Evolutionary conservation across 495 filamentous ascomycete species (phyloP).

Genomic region (Penicillium coprophilum): DNA sequence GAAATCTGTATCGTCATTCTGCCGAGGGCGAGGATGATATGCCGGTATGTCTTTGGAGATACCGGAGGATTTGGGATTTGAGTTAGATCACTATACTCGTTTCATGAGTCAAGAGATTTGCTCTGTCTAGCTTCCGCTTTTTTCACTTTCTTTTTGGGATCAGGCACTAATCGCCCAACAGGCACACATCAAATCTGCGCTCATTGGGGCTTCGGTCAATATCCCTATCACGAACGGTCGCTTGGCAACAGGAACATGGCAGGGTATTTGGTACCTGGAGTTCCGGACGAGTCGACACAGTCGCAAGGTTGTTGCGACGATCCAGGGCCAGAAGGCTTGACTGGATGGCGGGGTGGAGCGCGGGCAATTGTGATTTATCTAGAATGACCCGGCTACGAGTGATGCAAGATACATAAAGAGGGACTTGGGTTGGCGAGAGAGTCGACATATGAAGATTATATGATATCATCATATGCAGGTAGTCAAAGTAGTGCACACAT

Average conservation of each 20-base stretch:
- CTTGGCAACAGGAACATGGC: constrained; percentile 69
- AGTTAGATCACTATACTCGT: neutral
- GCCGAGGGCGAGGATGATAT: constrained; percentile 92
- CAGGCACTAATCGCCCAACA: constrained; percentile 18
- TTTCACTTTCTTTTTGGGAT: constrained; percentile 11
- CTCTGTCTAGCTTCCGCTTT: neutral
- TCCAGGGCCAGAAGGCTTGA: constrained; percentile 84
- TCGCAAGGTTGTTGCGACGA: constrained; percentile 84
- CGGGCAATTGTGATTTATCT: constrained; percentile 24
- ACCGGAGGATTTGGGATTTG: neutral
- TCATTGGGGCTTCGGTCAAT: constrained; percentile 84
- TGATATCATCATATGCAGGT: constrained; percentile 19
- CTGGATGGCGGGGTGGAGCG: constrained; percentile 13
- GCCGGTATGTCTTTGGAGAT: constrained; percentile 53
- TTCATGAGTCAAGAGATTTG: neutral
- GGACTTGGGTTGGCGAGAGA: neutral
- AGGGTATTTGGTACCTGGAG: constrained; percentile 93
- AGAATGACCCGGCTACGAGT: neutral
- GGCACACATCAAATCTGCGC: constrained; percentile 89
- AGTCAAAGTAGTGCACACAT: constrained; percentile 28
- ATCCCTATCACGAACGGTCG: constrained; percentile 87
- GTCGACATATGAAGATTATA: constrained; percentile 8
- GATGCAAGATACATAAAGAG: constrained; percentile 8
- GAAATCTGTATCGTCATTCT: constrained; percentile 76
- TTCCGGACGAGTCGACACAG: constrained; percentile 76